A percentile compares a stretch with the other conserved stretches of the same genome.
phyloP scores from a whole-genome alignment of 805 yeast genomes.

The Kuraishia piskuri region DNA sequence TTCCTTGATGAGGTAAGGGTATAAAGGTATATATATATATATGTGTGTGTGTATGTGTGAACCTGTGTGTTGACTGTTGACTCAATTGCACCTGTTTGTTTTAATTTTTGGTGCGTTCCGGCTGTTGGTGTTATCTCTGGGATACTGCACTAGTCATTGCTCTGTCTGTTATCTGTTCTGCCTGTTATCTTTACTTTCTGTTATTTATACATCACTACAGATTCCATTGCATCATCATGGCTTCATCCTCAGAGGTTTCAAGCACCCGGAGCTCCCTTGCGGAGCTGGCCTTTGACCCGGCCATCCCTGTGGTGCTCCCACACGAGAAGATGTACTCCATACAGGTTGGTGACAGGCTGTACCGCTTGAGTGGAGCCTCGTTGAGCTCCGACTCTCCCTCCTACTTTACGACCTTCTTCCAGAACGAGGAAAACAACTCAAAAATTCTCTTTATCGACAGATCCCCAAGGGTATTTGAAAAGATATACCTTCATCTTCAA shows the following conservation, averaged over 20 bases:
- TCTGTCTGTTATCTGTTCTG: no score
- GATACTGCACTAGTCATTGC: no score
- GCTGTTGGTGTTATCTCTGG: no score
- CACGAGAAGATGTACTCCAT: constrained; percentile 62
- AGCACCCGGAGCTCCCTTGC: not conserved
- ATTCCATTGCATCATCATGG: not conserved
- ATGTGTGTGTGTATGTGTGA: no score
- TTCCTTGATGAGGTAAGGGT: not conserved
- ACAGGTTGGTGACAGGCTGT: constrained; percentile 59
- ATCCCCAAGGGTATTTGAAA: constrained; percentile 58
- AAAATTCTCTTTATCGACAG: constrained; percentile 61
- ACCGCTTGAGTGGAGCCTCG: constrained; percentile 74
- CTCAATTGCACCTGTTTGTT: no score
- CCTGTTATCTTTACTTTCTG: no score
- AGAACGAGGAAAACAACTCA: constrained; percentile 24
- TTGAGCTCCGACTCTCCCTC: constrained; percentile 83
- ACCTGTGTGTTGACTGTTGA: no score
- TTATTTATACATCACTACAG: no score
- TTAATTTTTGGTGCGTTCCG: no score
- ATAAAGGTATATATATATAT: no score
- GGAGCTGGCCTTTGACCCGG: constrained; percentile 21
- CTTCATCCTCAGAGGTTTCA: not conserved
- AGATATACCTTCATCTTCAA: constrained; percentile 65
- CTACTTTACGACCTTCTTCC: constrained; percentile 71
- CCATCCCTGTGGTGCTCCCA: constrained; percentile 49